These are phyloP conservation scores for Cercospora zeina DNA, from an alignment of 2,329 filamentous ascomycete genomes.

Conservation along the genomic window DNA sequence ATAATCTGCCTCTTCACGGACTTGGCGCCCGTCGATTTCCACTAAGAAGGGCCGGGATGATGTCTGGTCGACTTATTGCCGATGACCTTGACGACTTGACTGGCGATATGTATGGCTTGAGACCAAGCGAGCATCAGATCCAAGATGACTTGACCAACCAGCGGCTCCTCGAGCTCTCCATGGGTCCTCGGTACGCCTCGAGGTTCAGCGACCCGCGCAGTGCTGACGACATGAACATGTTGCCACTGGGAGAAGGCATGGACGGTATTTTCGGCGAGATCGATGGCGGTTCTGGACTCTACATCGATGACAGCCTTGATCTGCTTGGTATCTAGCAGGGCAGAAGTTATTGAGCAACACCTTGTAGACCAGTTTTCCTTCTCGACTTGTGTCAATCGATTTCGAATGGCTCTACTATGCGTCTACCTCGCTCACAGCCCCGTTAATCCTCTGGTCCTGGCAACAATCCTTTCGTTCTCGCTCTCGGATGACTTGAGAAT, in stretches of 20 bases:
- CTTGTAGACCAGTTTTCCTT: neutral
- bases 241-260: slow-evolving; percentile 4
- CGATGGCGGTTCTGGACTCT: neutral
- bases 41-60: neutral
- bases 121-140: slow-evolving; percentile 2
- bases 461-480: slow-evolving; percentile 1
- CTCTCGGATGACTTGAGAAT: neutral
- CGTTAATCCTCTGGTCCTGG: neutral
- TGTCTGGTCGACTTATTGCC: neutral
- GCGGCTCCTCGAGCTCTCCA: slow-evolving; percentile 14
- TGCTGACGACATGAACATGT: slow-evolving; percentile 4
- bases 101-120: neutral
- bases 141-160: slow-evolving; percentile 9
- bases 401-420: too few relatives aligned
- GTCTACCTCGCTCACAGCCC: neutral
- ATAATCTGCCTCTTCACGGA: neutral
- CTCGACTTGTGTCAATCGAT: neutral
- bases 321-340: neutral
- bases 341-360: neutral
- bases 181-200: slow-evolving; percentile 20
- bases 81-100: slow-evolving; percentile 1
- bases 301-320: slow-evolving; percentile 5
- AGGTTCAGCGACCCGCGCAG: slow-evolving; percentile 8
- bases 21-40: neutral
- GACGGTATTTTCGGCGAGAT: slow-evolving; percentile 6